Evolutionary conservation across 1,139 yeast genomes (phyloP), one percentile per base, ranked within the genome.

Genomic region (Hyphopichia fennica): DNA sequence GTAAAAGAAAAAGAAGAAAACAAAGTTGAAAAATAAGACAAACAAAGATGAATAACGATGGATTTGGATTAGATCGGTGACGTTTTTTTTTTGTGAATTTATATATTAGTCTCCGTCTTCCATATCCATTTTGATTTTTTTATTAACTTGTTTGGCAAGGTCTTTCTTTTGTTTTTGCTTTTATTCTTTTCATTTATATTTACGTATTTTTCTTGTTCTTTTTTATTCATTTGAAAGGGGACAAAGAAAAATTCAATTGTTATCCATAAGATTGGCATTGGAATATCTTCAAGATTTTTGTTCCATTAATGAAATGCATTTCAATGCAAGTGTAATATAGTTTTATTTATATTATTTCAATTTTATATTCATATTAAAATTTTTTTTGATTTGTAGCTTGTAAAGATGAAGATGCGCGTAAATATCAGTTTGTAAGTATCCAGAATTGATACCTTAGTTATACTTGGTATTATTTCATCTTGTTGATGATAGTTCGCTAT

Each of bases 221-320:
- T 34, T 11, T 34, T 28, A 28, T 25, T 25, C 13, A 25, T 25
- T 25, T 15, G 32, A 29, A 29, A 29, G 18, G 14, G 32, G 18
- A 29, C 20, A 31, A 34, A 17, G 39, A 35, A 34, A 31, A 35
- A 41, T 43, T 41, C 45, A 49, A 43, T 47, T 42, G 47, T 48
- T 45, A 41, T 43, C 49, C 43, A 42, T 44, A 38, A 44, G 33
- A 65, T 67, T 67, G 67, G 73, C 72, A 63, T 66, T 62, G 72
- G 68, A 67, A 60, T 60, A 56, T 54, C 57, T 52, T 60, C 50
- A 53, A 58, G 46, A 16, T 44, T 40, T 44, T 49, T 46, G 44
- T 47, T 45, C 49, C 35, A 37, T 44, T 22, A 41, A 41, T 47
- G 49, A 55, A 47, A 57, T 54, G 60, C 58, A 52, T 51, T 38